These are phyloP conservation scores for Psidium friedrichsthalianum DNA, from an alignment of 345 rosid genomes.

Conservation along the genomic window DNA sequence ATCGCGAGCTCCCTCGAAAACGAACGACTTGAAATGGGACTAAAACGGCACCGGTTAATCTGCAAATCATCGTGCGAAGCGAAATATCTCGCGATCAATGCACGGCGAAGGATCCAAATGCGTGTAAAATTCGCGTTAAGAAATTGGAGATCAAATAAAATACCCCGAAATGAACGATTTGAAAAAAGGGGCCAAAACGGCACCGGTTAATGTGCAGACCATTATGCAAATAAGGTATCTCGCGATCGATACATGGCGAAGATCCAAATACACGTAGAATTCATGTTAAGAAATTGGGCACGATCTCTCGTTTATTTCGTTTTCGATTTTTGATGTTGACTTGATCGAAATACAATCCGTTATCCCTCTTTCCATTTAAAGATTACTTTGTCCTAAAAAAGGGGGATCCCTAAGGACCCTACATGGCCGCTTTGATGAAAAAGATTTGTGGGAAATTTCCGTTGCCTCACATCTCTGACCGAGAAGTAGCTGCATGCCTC, in stretches of 20 bases:
- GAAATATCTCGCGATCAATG: background rate
- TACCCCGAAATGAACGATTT: no score
- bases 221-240: background rate
- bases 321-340: background rate
- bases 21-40: background rate
- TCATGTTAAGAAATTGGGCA: background rate
- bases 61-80: background rate
- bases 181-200: no score
- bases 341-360: background rate
- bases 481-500: background rate
- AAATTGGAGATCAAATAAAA: background rate
- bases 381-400: background rate
- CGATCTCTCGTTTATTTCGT: background rate
- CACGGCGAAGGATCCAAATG: background rate
- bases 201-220: fast-evolving
- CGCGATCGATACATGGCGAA: background rate
- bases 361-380: background rate
- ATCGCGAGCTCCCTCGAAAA: no score
- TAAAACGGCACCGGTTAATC: background rate
- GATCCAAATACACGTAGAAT: background rate
- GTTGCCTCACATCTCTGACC: background rate
- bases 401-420: background rate
- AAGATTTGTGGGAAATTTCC: background rate
- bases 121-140: background rate
- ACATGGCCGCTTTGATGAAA: background rate